These are phyloP conservation scores for Adansonia rubrostipa DNA, from an alignment of 441 rosid genomes.

Conservation along the genomic window DNA sequence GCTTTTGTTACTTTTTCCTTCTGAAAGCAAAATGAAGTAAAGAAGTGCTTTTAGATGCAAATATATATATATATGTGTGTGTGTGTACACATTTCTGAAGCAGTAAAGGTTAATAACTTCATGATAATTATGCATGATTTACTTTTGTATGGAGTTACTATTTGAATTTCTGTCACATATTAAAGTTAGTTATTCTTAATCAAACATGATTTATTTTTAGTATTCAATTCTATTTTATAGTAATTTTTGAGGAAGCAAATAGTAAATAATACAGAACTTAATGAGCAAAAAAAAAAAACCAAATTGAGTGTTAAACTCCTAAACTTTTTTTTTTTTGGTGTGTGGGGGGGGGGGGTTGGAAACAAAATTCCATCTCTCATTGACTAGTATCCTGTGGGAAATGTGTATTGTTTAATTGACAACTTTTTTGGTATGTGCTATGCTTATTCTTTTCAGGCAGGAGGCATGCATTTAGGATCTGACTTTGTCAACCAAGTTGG, in stretches of 20 bases:
- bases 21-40: neutral
- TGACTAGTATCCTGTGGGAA: neutral
- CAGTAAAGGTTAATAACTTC: neutral
- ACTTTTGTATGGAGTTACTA: neutral
- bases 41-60: neutral
- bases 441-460: slow-evolving; percentile 49
- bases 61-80: neutral
- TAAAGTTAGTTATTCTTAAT: slow-evolving; percentile 6
- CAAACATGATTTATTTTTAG: neutral
- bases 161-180: slow-evolving; percentile 2
- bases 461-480: slow-evolving; percentile 63
- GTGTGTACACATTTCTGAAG: neutral
- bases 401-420: slow-evolving; percentile 15
- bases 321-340: neutral
- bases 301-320: neutral
- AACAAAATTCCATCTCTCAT: neutral
- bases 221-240: neutral
- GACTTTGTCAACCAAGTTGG: slow-evolving; percentile 69
- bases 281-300: neutral
- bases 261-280: neutral
- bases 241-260: neutral
- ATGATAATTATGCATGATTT: slow-evolving; percentile 8
- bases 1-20: neutral
- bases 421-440: neutral
- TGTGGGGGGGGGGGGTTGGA: neutral